phyloP scores from a whole-genome alignment of 2,329 filamentous ascomycete genomes.

The Pleochaeta shiraiana region DNA sequence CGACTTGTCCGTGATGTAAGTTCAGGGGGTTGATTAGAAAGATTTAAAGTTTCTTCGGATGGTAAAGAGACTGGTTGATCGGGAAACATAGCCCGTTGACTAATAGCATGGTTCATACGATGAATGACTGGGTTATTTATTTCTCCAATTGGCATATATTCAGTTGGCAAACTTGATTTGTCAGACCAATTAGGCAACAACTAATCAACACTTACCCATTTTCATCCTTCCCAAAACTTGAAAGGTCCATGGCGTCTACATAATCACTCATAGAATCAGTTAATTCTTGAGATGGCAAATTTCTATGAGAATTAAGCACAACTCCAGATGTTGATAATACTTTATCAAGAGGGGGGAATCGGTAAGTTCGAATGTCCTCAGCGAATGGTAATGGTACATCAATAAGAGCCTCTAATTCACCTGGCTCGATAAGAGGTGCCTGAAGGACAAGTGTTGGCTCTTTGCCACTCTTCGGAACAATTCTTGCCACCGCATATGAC shows the following conservation, averaged over 20 bases:
- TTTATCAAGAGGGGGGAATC: constrained; percentile 73
- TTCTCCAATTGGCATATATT: constrained; percentile 62
- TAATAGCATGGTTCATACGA: constrained; percentile 67
- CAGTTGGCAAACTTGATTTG: constrained; percentile 25
- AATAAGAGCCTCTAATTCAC: constrained; percentile 61
- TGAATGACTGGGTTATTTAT: constrained; percentile 74
- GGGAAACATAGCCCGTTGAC: constrained; percentile 57
- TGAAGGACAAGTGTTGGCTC: constrained; percentile 58
- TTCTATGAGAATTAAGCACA: constrained; percentile 56
- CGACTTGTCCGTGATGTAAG: constrained; percentile 21
- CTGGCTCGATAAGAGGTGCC: constrained; percentile 51
- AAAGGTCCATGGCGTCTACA: constrained; percentile 83
- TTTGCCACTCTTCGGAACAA: constrained; percentile 68
- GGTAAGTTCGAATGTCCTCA: constrained; percentile 78
- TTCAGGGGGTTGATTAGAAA: constrained; percentile 20
- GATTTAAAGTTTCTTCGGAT: constrained; percentile 44
- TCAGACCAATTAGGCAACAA: too few relatives aligned
- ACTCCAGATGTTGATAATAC: constrained; percentile 76
- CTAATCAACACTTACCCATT: constrained; percentile 47
- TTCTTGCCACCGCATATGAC: constrained; percentile 64
- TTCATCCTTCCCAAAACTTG: constrained; percentile 46
- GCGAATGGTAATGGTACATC: constrained; percentile 84
- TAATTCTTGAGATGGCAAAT: constrained; percentile 56
- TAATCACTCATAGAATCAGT: constrained; percentile 71
- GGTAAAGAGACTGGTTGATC: constrained; percentile 38